Conservation (phyloP, 2,329 filamentous ascomycete species). For the Gnomoniopsis smithogilvyi region DNA sequence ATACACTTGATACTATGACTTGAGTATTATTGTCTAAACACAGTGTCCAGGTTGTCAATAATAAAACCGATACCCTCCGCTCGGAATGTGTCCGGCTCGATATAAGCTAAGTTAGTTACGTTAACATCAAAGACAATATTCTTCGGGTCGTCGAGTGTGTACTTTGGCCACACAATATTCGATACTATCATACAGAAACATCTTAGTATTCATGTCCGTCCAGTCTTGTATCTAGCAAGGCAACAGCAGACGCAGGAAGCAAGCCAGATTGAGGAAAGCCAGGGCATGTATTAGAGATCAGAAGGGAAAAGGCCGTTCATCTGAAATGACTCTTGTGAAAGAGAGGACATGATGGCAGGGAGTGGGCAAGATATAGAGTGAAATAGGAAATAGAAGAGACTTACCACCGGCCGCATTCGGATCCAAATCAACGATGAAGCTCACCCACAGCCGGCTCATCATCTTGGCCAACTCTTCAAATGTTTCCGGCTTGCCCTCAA, state of each 20-base stretch:
- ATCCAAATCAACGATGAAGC: constrained; percentile 43
- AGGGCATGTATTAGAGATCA: too few species aligned
- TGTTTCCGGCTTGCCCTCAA: constrained; percentile 37
- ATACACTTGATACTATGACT: neutral
- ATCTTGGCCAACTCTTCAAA: constrained; percentile 39
- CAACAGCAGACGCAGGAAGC: too few species aligned
- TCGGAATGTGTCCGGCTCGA: constrained; percentile 43
- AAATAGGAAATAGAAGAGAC: neutral
- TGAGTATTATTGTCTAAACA: constrained; percentile 17
- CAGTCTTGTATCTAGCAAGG: too few species aligned
- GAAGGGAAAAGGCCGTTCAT: too few species aligned
- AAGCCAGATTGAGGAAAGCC: too few species aligned
- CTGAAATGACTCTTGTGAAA: too few species aligned
- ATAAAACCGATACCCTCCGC: constrained; percentile 37
- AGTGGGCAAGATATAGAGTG: neutral
- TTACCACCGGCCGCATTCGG: constrained; percentile 34
- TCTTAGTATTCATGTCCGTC: neutral
- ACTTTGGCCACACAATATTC: constrained; percentile 38
- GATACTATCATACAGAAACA: neutral
- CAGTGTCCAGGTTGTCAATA: constrained; percentile 17
- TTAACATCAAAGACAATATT: constrained; percentile 53
- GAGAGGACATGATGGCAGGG: too few species aligned
- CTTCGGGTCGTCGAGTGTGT: constrained; percentile 34
- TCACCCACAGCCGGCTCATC: constrained; percentile 51
- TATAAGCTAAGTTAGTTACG: constrained; percentile 33